Percentiles rank a stretch among this genome's conserved stretches.
Evolutionary conservation across 345 rosid species (phyloP).

Genomic region (Brassica carinata): DNA sequence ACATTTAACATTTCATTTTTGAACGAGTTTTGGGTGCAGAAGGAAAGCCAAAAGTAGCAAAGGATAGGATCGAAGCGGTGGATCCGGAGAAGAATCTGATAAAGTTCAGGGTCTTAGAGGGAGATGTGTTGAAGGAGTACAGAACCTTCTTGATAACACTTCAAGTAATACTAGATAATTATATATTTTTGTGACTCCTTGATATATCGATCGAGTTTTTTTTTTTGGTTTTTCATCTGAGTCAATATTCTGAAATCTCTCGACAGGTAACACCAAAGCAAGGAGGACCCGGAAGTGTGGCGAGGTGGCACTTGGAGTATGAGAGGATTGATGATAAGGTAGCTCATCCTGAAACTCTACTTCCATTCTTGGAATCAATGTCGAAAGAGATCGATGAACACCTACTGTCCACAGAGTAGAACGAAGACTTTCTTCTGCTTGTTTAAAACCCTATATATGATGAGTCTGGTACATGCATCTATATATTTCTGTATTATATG

Average conservation of each 20-base stretch:
- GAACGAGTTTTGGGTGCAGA: slow-evolving; percentile 13
- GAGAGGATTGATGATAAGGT: slow-evolving; percentile 23
- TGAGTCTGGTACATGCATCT: no score
- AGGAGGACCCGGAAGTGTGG: slow-evolving; percentile 18
- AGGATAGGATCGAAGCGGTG: slow-evolving; percentile 25
- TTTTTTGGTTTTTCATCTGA: not conserved
- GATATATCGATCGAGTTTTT: not conserved
- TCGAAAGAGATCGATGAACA: slow-evolving; percentile 25
- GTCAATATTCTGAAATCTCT: not conserved
- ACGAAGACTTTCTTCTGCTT: not conserved
- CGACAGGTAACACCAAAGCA: slow-evolving; percentile 12
- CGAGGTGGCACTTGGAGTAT: slow-evolving; percentile 22
- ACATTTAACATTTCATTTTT: not conserved
- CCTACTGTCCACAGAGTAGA: slow-evolving; percentile 12
- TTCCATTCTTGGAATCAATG: slow-evolving; percentile 5
- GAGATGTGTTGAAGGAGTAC: slow-evolving; percentile 27
- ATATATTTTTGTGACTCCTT: not conserved
- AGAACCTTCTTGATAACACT: slow-evolving; percentile 11
- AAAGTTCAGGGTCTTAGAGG: slow-evolving; percentile 17
- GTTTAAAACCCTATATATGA: no score
- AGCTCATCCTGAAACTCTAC: slow-evolving; percentile 15
- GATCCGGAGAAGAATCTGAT: slow-evolving; percentile 28
- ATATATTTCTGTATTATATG: no score
- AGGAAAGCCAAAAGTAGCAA: slow-evolving; percentile 28
- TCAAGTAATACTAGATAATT: not conserved